Evolutionary conservation across 805 yeast genomes (phyloP), one percentile per base, ranked within the genome.

Genomic region (Hemisphaericaspora nanyangensis): DNA sequence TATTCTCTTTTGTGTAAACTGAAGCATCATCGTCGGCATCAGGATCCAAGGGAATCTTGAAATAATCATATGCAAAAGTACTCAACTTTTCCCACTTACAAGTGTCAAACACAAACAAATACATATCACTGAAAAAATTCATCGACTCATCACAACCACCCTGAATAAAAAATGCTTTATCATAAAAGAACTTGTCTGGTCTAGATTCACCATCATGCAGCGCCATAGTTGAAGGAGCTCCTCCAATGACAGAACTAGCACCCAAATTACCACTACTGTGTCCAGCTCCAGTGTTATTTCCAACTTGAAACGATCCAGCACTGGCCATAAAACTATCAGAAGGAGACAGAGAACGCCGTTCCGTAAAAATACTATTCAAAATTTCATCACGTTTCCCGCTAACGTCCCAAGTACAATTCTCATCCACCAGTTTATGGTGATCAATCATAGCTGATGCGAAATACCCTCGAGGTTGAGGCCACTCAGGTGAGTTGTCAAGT

Each of bases 391-490:
- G 17, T 2, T n/a, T 13, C 18, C 40, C 35, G 33, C 7, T 12
- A 25, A 45, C 50, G 32, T 42, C 48, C 12, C 39, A 40, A 16
- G 49, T 46, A 40, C 63, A 60, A 18, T 46, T 47, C 7, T 46
- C 52, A 12, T 52, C 56, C 7, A 38, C 44, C 4, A 38, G 35
- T 11, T 18, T 10, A 18, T 41, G 47, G 38, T 54, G 34, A 35
- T 61, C 56, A 3, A 66, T 53, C 32, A 68, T 47, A 2, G 61
- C 40, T 32, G 42, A 51, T 0, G 73, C 73, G 45, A 60, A 65
- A 46, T 49, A 67, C 1, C 73, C 74, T 47, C 74, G 47, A 5
- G 70, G 64, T 2, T 54, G 37, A 0, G 74, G 74, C 55, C 63
- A 50, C 5, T 39, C 41, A 31, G 22, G 13, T 10, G 25, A 36